Base-by-base conservation (phyloP, 768 basidiomycete genomes). In the Naganishia randhawae region DNA sequence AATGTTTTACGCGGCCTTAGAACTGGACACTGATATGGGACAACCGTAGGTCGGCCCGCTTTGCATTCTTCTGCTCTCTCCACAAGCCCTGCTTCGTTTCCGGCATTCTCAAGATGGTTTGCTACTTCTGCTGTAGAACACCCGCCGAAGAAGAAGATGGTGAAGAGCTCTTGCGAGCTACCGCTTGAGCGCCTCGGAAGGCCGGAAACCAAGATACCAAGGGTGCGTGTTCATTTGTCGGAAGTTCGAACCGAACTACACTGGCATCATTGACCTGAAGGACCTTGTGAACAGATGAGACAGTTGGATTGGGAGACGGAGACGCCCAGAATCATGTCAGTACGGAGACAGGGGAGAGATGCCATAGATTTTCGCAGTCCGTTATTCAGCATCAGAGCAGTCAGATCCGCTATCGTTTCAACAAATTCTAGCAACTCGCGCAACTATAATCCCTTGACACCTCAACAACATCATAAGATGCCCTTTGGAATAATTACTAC, bases 1-100 rank as follows among this genome's bases (percentile, higher is more conserved):
- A 33, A 50, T 68, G 8, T 78, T 76, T 33, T 63, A 75, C 3
- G 68, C 71, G n/a, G 75, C 73, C 11, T 66, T 76, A 10, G 74
- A 75, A 37, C 73, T 73, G 37, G 76, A 78, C 35, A 45, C 66
- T 45, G 57, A 61, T 61, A 61, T 41, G 39, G 35, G 57, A 39
- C 57, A 61, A 61, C 57, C 57, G 57, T 61, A 61, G 57, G 57
- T 61, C 57, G 37, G 13, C 27, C 57, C 39, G 57, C 57, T 35
- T 37, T 61, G 39, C 57, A 19, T 25, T 61, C 29, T 27, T 61
- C 37, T 61, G 19, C n/a, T 22, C 37, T 39, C 25, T 61, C 39
- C n/a, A 14, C 27, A 10, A 37, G 57, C 17, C 14, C 57, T 41
- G 5, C 37, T 6, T 2, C 37, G 57, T 61, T 39, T 39, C 39